Conservation (phyloP, 2,329 filamentous ascomycete genomes). For the Trichophyton verrucosum region DNA sequence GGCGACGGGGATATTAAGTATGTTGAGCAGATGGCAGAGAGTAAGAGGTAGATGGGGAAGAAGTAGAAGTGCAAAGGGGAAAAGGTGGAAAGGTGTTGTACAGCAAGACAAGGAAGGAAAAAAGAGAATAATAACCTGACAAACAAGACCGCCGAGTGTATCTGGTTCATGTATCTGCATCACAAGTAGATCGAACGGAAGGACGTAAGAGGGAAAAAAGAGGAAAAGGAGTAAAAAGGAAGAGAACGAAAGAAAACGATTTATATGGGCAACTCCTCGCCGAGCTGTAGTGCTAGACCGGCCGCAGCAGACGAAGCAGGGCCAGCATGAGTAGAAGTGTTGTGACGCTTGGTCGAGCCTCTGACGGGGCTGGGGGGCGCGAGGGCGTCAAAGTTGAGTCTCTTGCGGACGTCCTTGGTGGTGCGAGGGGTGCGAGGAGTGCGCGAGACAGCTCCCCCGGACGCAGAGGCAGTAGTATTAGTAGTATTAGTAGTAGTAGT, state of each 20-base stretch:
- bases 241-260: neutral
- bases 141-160: neutral
- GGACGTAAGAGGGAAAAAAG: neutral
- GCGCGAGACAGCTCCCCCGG: neutral
- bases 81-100: neutral
- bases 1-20: neutral
- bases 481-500: too few species aligned
- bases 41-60: neutral
- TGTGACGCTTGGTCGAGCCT: slow-evolving; percentile 32
- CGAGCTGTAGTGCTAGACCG: slow-evolving; percentile 9
- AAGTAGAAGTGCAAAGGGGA: neutral
- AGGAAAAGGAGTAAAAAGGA: neutral
- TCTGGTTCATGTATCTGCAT: neutral
- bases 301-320: slow-evolving; percentile 1
- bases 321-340: slow-evolving; percentile 29
- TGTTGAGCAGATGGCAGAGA: neutral
- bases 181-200: neutral
- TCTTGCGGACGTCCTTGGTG: slow-evolving; percentile 56
- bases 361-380: slow-evolving; percentile 42
- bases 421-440: slow-evolving; percentile 55
- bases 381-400: slow-evolving; percentile 73
- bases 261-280: slow-evolving; percentile 10
- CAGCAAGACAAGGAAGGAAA: neutral
- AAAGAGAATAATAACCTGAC: neutral
- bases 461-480: too few species aligned